These are phyloP conservation scores for Endocarpon pusillum DNA, from an alignment of 495 filamentous ascomycete species.

Conservation along the genomic window DNA sequence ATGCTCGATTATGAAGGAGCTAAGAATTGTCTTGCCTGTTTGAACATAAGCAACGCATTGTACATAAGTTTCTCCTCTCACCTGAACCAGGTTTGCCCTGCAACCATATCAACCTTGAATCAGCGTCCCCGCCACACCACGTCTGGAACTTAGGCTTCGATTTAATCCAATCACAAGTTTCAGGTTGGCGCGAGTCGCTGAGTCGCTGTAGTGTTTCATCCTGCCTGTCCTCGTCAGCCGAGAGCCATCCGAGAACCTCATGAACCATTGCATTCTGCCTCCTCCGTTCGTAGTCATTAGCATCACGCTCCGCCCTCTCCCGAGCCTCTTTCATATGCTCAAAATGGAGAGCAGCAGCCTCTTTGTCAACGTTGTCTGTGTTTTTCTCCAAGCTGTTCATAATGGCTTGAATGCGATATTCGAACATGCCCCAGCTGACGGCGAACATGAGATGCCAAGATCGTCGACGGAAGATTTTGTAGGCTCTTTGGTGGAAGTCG, in stretches of 20 bases:
- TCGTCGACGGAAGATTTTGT: conserved; percentile 24
- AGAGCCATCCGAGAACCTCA: neutral
- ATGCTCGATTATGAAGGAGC: too few relatives aligned
- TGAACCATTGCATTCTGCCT: neutral
- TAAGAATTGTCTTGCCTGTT: too few relatives aligned
- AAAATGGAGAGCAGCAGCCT: conserved; percentile 14
- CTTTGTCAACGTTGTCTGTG: conserved; percentile 20
- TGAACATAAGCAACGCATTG: too few relatives aligned
- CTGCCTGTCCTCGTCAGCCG: neutral
- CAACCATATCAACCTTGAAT: neutral
- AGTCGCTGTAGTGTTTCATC: neutral
- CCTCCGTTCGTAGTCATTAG: neutral
- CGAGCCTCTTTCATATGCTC: conserved; percentile 11
- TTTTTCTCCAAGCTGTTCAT: conserved; percentile 21
- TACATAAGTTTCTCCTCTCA: neutral
- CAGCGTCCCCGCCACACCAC: neutral
- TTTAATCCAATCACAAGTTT: neutral
- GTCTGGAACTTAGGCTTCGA: neutral
- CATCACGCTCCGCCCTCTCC: neutral
- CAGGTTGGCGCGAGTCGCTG: neutral
- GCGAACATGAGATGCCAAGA: conserved; percentile 31
- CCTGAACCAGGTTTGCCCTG: neutral
- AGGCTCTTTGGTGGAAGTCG: conserved; percentile 26
- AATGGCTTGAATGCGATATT: conserved; percentile 20
- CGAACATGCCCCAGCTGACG: conserved; percentile 24